A percentile compares a stretch with the other conserved stretches of the same genome.
phyloP scores from a whole-genome alignment of 2,329 filamentous ascomycete genomes.

The Aspergillus unguis region DNA sequence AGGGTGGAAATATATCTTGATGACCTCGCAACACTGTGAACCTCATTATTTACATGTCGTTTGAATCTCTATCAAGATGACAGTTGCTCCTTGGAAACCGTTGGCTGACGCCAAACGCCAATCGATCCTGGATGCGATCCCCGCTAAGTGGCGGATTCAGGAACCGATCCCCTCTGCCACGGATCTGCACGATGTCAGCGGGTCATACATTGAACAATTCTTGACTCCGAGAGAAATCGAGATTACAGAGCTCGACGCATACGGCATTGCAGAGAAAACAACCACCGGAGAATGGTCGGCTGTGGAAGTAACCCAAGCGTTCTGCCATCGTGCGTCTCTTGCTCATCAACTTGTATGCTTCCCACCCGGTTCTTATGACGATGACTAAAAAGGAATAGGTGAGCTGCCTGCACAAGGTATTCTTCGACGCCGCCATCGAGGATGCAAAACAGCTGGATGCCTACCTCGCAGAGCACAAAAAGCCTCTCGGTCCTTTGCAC shows the following conservation, averaged over 20 bases:
- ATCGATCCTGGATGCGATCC: conserved; percentile 53
- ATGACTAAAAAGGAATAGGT: conserved; percentile 23
- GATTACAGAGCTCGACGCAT: conserved; percentile 60
- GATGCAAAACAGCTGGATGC: conserved; percentile 50
- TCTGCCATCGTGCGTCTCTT: conserved; percentile 55
- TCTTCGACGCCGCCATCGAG: conserved; percentile 52
- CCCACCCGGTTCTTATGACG: background rate
- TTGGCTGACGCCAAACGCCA: conserved; percentile 53
- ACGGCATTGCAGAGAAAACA: conserved; percentile 55
- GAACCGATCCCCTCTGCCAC: conserved; percentile 46
- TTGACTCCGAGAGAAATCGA: conserved; percentile 53
- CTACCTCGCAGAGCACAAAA: conserved; percentile 42
- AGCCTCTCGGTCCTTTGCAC: conserved; percentile 58
- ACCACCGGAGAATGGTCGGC: conserved; percentile 55
- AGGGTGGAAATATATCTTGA: background rate
- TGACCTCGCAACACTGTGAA: no score
- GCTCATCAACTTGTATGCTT: conserved; percentile 56
- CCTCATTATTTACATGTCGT: no score
- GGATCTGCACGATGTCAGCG: conserved; percentile 57
- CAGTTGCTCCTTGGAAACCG: conserved; percentile 46
- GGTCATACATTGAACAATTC: conserved; percentile 55
- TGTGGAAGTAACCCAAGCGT: conserved; percentile 53
- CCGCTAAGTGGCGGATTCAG: conserved; percentile 54
- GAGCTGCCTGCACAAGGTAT: conserved; percentile 54
- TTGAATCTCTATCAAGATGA: conserved; percentile 14